phyloP scores from a whole-genome alignment of 352 stramenopile genomes.

The Phytopythium delawarense region DNA sequence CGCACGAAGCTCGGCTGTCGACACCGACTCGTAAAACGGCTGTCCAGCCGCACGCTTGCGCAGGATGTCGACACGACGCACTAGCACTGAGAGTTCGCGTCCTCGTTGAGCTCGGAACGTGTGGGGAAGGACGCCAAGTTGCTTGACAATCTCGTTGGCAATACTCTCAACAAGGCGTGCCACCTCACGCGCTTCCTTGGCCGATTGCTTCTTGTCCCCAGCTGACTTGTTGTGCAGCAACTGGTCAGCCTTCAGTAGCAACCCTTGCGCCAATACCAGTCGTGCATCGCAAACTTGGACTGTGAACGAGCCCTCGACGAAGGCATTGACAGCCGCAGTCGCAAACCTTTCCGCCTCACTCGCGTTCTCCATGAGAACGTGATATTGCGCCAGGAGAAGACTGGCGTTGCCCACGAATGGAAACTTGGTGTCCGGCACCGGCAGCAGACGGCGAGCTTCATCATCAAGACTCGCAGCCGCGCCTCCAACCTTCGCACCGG shows the following conservation, averaged over 20 bases:
- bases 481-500: too few relatives aligned
- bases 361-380: conserved; percentile 5
- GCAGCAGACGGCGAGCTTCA: conserved; percentile 3
- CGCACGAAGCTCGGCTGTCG: conserved; percentile 18
- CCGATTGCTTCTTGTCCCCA: background rate
- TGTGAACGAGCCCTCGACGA: conserved; percentile 11
- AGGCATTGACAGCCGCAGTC: conserved; percentile 12
- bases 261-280: conserved; percentile 22
- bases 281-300: conserved; percentile 15
- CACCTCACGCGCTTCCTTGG: background rate
- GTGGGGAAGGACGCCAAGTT: background rate
- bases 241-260: conserved; percentile 18
- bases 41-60: conserved; percentile 9
- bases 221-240: conserved; percentile 7
- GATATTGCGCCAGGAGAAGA: conserved; percentile 19
- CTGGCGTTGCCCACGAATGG: conserved; percentile 24
- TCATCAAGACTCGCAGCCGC: background rate
- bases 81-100: background rate
- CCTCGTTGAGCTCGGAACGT: background rate
- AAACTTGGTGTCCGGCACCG: conserved; percentile 30
- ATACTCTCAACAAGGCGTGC: background rate
- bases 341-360: conserved; percentile 10
- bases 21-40: conserved; percentile 32
- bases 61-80: background rate
- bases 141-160: background rate